Evolutionary conservation across 2,329 filamentous ascomycete species (phyloP).

Genomic region (Fusarium sp.): DNA sequence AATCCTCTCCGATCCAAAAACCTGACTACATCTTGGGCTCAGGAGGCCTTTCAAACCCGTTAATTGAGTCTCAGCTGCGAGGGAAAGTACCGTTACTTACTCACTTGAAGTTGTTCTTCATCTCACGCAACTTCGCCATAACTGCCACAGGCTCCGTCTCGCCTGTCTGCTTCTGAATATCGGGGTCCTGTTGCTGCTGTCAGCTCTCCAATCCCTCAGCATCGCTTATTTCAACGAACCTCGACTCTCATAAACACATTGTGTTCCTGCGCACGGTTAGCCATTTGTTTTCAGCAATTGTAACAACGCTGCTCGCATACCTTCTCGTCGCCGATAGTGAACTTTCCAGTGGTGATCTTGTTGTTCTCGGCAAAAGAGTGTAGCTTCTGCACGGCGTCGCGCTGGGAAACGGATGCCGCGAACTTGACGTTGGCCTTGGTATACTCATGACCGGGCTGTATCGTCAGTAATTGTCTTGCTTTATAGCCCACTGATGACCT

Average conservation of each 20-base stretch:
- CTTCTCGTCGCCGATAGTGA: slow-evolving; percentile 98
- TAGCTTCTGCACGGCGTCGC: slow-evolving; percentile 82
- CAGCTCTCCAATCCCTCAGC: not conserved
- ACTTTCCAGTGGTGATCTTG: slow-evolving; percentile 91
- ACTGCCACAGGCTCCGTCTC: slow-evolving; percentile 85
- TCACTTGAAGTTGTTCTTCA: slow-evolving; percentile 87
- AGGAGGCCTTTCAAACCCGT: slow-evolving; percentile 32
- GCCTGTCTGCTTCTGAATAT: slow-evolving; percentile 86
- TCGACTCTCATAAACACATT: slow-evolving; percentile 96
- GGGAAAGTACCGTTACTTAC: slow-evolving; percentile 53
- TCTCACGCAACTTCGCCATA: slow-evolving; percentile 87
- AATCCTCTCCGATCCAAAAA: not conserved
- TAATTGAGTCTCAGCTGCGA: not conserved
- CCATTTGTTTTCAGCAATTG: not conserved
- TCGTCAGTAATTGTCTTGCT: slow-evolving; percentile 18
- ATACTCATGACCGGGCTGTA: slow-evolving; percentile 93
- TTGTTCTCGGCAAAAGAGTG: slow-evolving; percentile 83
- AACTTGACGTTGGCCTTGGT: slow-evolving; percentile 98
- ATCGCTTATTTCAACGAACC: slow-evolving; percentile 62
- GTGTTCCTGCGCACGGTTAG: slow-evolving; percentile 73
- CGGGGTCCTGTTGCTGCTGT: slow-evolving; percentile 73
- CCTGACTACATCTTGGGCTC: slow-evolving; percentile 54
- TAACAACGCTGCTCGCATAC: slow-evolving; percentile 60
- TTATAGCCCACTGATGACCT: slow-evolving; percentile 54
- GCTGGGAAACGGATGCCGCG: slow-evolving; percentile 80